Evolutionary conservation across 352 stramenopile species (phyloP).

Genomic region (Globisporangium splendens): DNA sequence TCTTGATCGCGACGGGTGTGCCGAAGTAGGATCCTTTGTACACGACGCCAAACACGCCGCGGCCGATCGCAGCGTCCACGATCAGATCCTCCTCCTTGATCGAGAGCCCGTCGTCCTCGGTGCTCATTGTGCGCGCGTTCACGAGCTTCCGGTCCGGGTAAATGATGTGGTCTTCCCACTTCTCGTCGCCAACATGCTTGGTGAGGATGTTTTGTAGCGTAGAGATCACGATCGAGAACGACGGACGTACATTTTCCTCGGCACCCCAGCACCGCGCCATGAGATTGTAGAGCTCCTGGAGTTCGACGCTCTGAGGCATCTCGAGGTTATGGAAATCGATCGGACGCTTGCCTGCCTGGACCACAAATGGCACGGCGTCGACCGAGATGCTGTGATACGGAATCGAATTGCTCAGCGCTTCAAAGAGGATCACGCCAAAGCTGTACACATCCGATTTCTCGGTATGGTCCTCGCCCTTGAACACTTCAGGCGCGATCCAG

Average conservation of each 20-base stretch:
- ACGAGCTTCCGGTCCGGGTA: conserved; percentile 78
- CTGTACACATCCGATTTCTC: conserved; percentile 89
- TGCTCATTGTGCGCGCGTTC: conserved; percentile 34
- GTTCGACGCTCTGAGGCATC: conserved; percentile 34
- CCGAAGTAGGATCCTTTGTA: conserved; percentile 86
- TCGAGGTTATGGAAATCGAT: conserved; percentile 73
- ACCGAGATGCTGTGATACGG: conserved; percentile 78
- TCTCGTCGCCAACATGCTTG: conserved; percentile 68
- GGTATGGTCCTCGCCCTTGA: conserved; percentile 82
- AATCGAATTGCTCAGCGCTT: conserved; percentile 55
- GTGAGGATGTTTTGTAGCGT: conserved; percentile 63
- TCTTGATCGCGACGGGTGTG: conserved; percentile 81
- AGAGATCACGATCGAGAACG: conserved; percentile 82
- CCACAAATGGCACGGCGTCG: conserved; percentile 79
- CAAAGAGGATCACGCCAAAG: conserved; percentile 83
- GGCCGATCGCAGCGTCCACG: conserved; percentile 63
- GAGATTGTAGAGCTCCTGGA: conserved; percentile 64
- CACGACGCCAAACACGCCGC: conserved; percentile 77
- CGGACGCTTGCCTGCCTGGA: conserved; percentile 72
- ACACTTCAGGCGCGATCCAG: conserved; percentile 90
- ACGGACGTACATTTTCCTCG: conserved; percentile 62
- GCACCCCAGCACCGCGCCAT: conserved; percentile 81
- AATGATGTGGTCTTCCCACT: conserved; percentile 84
- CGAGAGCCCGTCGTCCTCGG: conserved; percentile 64
- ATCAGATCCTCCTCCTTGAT: conserved; percentile 79